These are phyloP conservation scores for Chlorella sp. DNA, from an alignment of 139 green algal species.

Conservation along the genomic window DNA sequence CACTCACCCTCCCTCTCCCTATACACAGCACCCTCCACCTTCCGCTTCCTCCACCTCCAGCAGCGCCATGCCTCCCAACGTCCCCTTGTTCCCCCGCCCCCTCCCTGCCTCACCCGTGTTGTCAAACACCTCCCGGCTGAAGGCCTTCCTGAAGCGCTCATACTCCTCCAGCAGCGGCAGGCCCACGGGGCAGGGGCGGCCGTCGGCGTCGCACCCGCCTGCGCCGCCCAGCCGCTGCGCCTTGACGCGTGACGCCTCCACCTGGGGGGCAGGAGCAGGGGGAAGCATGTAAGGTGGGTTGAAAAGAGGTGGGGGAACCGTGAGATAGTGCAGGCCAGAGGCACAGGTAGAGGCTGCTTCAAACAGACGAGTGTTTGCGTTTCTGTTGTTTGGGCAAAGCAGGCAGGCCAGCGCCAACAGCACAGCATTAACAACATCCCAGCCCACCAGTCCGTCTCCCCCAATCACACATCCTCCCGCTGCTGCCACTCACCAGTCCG, in stretches of 20 bases:
- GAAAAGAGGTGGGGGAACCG: not conserved
- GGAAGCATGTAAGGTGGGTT: not conserved
- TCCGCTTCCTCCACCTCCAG: no score
- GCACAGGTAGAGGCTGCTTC: no score
- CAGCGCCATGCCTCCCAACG: not conserved
- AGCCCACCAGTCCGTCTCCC: not conserved
- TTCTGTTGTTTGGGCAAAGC: no score
- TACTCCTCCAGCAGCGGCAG: constrained; percentile 30
- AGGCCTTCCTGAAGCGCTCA: not conserved
- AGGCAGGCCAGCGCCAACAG: not conserved
- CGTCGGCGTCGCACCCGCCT: not conserved
- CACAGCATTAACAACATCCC: not conserved
- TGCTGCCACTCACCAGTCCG: constrained; percentile 13
- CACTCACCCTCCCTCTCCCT: not conserved
- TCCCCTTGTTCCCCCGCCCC: not conserved
- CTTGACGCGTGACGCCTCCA: constrained; percentile 21
- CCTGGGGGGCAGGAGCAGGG: not conserved
- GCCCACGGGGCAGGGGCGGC: constrained; percentile 17
- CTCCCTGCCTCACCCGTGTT: not conserved
- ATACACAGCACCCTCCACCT: no score
- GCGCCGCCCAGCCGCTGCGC: constrained; percentile 20
- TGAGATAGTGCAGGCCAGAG: not conserved
- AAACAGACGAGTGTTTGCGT: no score
- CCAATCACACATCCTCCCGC: not conserved
- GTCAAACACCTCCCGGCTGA: not conserved